Percentiles rank a stretch among this genome's conserved stretches.
phyloP scores from a whole-genome alignment of 495 filamentous ascomycete genomes.

The Tuber brumale region DNA sequence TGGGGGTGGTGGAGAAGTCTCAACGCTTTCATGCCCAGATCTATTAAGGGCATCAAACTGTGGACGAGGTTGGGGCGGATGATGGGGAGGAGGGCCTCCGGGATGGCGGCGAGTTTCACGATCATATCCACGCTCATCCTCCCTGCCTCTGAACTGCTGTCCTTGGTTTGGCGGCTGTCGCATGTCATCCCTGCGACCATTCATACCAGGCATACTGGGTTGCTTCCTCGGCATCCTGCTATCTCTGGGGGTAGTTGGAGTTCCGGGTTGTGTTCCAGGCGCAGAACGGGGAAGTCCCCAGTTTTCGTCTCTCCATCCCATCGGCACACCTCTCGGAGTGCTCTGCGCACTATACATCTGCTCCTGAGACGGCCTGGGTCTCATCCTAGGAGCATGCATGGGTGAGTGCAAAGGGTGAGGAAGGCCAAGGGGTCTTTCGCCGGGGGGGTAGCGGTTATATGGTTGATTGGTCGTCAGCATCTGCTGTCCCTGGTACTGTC shows the following conservation, averaged over 20 bases:
- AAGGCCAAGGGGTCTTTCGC: constrained; percentile 21
- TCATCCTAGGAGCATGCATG: constrained; percentile 36
- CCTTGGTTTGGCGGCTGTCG: constrained; percentile 17
- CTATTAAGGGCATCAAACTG: background rate
- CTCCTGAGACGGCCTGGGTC: constrained; percentile 28
- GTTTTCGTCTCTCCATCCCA: constrained; percentile 38
- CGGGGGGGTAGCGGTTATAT: constrained; percentile 8
- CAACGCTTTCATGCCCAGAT: background rate
- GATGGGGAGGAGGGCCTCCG: background rate
- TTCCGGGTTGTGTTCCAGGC: constrained; percentile 34
- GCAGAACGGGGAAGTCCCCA: constrained; percentile 19
- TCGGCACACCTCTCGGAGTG: constrained; percentile 35
- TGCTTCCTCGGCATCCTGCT: constrained; percentile 27
- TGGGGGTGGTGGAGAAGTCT: background rate
- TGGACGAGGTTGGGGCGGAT: background rate
- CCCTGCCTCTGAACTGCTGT: constrained; percentile 20
- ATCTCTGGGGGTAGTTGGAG: constrained; percentile 25
- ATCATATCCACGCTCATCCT: constrained; percentile 1
- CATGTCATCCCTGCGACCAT: constrained; percentile 26
- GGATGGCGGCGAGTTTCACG: background rate
- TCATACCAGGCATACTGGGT: constrained; percentile 34
- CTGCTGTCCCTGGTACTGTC: constrained; percentile 11
- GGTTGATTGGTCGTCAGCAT: constrained; percentile 26
- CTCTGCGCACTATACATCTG: constrained; percentile 28
- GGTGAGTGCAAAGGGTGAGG: constrained; percentile 37